phyloP scores from a whole-genome alignment of 306 rosid species.

The Rubus idaeus region DNA sequence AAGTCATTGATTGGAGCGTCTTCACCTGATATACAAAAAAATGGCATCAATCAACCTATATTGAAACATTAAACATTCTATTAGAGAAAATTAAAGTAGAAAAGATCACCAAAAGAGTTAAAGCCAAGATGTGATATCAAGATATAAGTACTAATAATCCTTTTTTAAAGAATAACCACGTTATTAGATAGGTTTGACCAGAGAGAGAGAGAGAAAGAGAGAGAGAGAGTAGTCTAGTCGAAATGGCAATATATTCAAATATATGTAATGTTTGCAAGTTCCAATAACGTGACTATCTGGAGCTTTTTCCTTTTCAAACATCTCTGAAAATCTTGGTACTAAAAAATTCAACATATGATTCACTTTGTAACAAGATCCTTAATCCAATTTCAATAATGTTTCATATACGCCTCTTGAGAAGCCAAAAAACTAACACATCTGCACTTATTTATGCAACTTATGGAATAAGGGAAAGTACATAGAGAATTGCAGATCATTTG shows the following conservation, averaged over 20 bases:
- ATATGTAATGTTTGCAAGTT: background rate
- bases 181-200: background rate
- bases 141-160: background rate
- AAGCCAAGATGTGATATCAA: constrained; percentile 1
- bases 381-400: background rate
- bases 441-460: background rate
- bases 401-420: background rate
- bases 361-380: background rate
- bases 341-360: background rate
- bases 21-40: constrained; percentile 51
- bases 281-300: background rate
- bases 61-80: background rate
- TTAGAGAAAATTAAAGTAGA: background rate
- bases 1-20: constrained; percentile 66
- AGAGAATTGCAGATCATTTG: background rate
- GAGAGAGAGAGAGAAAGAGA: no score
- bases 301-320: background rate
- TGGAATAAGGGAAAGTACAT: background rate
- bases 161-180: constrained; percentile 3
- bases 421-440: background rate
- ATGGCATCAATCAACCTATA: background rate
- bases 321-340: background rate
- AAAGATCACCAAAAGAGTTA: background rate
- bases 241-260: no score
- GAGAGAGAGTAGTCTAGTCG: background rate